Evolutionary conservation across 805 yeast genomes (phyloP).

Genomic region (Lipomyces chichibuensis): DNA sequence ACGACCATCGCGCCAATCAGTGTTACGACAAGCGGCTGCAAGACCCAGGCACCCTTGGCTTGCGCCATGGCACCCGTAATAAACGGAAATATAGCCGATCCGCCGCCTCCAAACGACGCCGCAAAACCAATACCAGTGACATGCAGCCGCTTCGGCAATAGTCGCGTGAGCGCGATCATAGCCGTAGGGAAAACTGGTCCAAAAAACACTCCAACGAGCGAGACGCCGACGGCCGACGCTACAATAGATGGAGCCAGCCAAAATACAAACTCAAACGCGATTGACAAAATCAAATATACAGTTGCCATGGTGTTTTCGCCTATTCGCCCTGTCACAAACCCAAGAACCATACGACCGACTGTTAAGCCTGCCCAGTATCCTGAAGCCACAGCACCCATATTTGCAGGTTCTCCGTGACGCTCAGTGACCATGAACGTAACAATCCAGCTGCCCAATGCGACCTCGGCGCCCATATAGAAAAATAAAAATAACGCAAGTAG

Average conservation of each 20-base stretch:
- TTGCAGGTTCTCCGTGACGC: constrained; percentile 52
- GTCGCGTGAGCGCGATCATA: constrained; percentile 62
- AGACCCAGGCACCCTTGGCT: constrained; percentile 27
- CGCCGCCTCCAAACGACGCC: constrained; percentile 80
- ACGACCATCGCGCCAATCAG: constrained; percentile 21
- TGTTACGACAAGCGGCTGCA: constrained; percentile 30
- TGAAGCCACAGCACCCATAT: constrained; percentile 65
- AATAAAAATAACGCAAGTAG: constrained; percentile 58
- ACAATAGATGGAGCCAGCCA: constrained; percentile 55
- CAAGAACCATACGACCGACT: constrained; percentile 59
- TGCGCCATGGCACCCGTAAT: constrained; percentile 57
- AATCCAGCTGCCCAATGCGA: constrained; percentile 71
- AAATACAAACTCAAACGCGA: constrained; percentile 48
- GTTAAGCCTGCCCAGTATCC: constrained; percentile 77
- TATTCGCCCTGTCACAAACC: constrained; percentile 44
- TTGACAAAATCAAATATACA: constrained; percentile 45
- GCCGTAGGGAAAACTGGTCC: constrained; percentile 79
- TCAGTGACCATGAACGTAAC: constrained; percentile 63
- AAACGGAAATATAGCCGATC: constrained; percentile 77
- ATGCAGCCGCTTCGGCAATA: constrained; percentile 62
- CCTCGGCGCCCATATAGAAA: constrained; percentile 70
- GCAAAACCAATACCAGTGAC: constrained; percentile 72
- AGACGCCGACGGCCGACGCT: constrained; percentile 52
- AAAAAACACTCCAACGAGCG: constrained; percentile 59
- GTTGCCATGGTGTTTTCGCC: constrained; percentile 46